Conservation (phyloP, 192 early-diverging fungal species). For the Umbelopsis isabellina region DNA sequence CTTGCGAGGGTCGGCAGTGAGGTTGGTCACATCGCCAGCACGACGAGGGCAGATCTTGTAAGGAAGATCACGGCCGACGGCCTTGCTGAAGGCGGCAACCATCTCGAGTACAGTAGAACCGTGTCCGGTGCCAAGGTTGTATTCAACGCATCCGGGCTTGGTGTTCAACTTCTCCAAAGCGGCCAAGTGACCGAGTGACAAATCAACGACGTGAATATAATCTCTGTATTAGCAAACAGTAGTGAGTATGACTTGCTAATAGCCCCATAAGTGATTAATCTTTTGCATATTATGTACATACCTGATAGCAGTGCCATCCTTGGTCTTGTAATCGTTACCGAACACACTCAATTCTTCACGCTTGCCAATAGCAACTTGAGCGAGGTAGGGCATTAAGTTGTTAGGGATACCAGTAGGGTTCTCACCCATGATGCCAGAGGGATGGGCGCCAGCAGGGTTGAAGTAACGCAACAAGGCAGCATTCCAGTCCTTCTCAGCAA, state of each 20-base stretch:
- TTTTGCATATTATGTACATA: constrained; percentile 5
- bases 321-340: constrained; percentile 92
- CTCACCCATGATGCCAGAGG: constrained; percentile 90
- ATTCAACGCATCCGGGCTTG: constrained; percentile 68
- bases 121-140: constrained; percentile 89
- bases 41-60: constrained; percentile 70
- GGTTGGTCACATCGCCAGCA: constrained; percentile 82
- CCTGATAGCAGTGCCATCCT: constrained; percentile 87
- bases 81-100: constrained; percentile 81
- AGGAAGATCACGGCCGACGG: constrained; percentile 82
- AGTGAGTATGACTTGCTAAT: neutral
- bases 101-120: constrained; percentile 94
- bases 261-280: neutral
- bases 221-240: constrained; percentile 56
- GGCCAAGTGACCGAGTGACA: constrained; percentile 87
- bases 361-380: constrained; percentile 90
- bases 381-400: constrained; percentile 93
- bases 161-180: constrained; percentile 76
- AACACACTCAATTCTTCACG: constrained; percentile 85
- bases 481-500: constrained; percentile 62
- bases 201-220: constrained; percentile 96
- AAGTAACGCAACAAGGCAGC: constrained; percentile 89
- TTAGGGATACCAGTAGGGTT: constrained; percentile 85
- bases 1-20: constrained; percentile 78
- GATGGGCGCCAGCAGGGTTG: constrained; percentile 95